Percentiles rank a stretch among this genome's conserved stretches.
Conservation (phyloP, 2,329 filamentous ascomycete species). For the Emmonsiellopsis sp. region DNA sequence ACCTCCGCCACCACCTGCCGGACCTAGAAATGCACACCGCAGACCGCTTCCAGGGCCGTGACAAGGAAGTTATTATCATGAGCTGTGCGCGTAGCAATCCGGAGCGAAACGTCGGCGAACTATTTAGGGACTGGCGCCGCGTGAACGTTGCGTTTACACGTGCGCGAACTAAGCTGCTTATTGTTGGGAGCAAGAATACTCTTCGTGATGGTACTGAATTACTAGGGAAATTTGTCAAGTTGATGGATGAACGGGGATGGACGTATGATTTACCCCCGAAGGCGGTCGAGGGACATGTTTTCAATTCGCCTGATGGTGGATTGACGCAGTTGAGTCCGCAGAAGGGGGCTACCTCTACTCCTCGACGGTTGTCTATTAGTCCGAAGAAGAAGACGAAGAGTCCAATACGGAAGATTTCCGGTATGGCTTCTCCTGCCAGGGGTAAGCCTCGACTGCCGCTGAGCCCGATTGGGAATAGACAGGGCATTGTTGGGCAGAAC, state of each 20-base stretch:
- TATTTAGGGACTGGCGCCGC: conserved; percentile 81
- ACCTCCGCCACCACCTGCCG: conserved; percentile 48
- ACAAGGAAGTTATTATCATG: conserved; percentile 87
- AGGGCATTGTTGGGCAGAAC: conserved; percentile 16
- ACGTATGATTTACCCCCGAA: conserved; percentile 59
- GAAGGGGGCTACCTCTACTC: conserved; percentile 5
- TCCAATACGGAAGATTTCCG: neutral
- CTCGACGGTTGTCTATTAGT: conserved; percentile 14
- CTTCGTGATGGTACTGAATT: conserved; percentile 61
- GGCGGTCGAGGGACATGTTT: conserved; percentile 58
- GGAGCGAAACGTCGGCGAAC: conserved; percentile 70
- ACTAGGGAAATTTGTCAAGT: conserved; percentile 60
- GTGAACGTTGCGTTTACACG: conserved; percentile 95
- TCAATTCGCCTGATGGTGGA: conserved; percentile 38
- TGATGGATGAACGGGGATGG: conserved; percentile 76
- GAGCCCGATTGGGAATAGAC: conserved; percentile 23
- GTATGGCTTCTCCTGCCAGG: conserved; percentile 14
- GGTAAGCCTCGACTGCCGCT: conserved; percentile 17
- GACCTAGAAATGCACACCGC: conserved; percentile 92
- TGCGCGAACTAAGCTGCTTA: conserved; percentile 81
- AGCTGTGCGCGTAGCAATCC: conserved; percentile 84
- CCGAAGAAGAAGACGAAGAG: conserved; percentile 21
- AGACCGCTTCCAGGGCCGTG: conserved; percentile 90
- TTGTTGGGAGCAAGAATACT: conserved; percentile 74
- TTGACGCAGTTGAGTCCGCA: conserved; percentile 7